Percentiles rank a stretch among this genome's conserved stretches.
Conservation (phyloP, 1,284 basidiomycete genomes). For the Puccinia novopanici region DNA sequence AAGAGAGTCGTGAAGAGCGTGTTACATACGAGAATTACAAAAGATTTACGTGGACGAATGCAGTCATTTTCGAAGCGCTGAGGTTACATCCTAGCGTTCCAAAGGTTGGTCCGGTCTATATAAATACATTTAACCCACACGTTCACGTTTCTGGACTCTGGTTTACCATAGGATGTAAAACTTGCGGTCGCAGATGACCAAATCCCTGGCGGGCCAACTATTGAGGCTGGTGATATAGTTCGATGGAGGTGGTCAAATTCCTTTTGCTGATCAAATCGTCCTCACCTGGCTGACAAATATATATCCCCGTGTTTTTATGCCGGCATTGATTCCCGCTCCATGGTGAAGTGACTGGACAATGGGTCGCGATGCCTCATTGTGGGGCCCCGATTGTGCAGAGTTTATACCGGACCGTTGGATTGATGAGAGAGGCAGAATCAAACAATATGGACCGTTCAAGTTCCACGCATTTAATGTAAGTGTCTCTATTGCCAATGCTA, state of each 20-base stretch:
- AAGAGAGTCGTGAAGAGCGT: background rate
- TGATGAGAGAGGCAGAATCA: too few species aligned
- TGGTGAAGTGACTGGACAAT: slow-evolving; percentile 53
- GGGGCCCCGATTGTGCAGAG: slow-evolving; percentile 53
- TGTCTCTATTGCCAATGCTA: background rate
- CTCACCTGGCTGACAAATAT: background rate
- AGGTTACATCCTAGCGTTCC: slow-evolving; percentile 52
- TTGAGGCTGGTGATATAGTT: slow-evolving; percentile 23
- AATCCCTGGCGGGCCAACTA: slow-evolving; percentile 24
- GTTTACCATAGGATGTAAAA: slow-evolving; percentile 16
- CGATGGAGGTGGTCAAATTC: slow-evolving; percentile 24
- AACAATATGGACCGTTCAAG: too few species aligned
- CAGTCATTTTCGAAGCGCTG: slow-evolving; percentile 53
- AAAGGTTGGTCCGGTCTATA: slow-evolving; percentile 35
- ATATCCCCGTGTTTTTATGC: too few species aligned
- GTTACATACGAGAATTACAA: slow-evolving; percentile 49
- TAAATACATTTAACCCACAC: too few species aligned
- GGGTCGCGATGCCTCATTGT: slow-evolving; percentile 50
- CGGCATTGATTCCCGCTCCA: background rate
- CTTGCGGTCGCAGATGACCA: slow-evolving; percentile 17
- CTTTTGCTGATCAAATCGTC: background rate
- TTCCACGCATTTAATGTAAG: too few species aligned
- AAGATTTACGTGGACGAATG: slow-evolving; percentile 42
- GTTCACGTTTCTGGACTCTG: too few species aligned
- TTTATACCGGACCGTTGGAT: slow-evolving; percentile 51